Conservation (phyloP, 2,329 filamentous ascomycete species). For the Lasiodiplodia theobromae region DNA sequence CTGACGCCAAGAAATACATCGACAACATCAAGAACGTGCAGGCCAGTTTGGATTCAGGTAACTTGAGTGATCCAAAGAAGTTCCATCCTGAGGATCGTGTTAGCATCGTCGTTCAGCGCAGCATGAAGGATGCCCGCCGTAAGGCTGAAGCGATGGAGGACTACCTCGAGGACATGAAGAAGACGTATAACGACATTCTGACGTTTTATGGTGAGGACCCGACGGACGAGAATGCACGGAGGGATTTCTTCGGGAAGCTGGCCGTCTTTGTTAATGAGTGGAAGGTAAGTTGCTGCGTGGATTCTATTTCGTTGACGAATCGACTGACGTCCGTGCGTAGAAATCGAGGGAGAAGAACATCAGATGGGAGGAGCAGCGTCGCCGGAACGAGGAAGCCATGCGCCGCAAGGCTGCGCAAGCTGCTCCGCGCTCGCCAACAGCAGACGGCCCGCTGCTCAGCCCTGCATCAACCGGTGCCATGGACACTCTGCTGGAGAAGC, state of each 20-base stretch:
- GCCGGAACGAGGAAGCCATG: constrained; percentile 88
- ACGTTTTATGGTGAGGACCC: constrained; percentile 95
- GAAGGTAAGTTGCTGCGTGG: constrained; percentile 65
- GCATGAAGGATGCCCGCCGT: constrained; percentile 94
- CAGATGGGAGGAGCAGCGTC: constrained; percentile 78
- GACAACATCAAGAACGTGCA: constrained; percentile 95
- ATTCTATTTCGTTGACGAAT: not conserved
- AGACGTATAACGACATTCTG: constrained; percentile 94
- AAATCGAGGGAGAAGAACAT: constrained; percentile 94
- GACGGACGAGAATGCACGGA: constrained; percentile 86
- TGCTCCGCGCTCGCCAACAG: constrained; percentile 50
- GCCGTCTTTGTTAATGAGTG: constrained; percentile 90
- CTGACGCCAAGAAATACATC: constrained; percentile 90
- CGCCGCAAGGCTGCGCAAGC: constrained; percentile 71
- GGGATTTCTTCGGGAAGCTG: constrained; percentile 95
- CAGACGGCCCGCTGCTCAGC: constrained; percentile 54
- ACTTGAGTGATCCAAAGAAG: constrained; percentile 93
- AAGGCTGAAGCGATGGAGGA: constrained; percentile 96
- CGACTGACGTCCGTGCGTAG: constrained; percentile 48
- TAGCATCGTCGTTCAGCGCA: constrained; percentile 85
- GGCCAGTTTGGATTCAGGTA: constrained; percentile 88
- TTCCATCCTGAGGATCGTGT: constrained; percentile 98
- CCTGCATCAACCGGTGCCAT: constrained; percentile 85
- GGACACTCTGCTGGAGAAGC: constrained; percentile 93
- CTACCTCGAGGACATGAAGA: constrained; percentile 90